phyloP scores from a whole-genome alignment of 2,329 filamentous ascomycete genomes.

The Ascochyta koolunga region DNA sequence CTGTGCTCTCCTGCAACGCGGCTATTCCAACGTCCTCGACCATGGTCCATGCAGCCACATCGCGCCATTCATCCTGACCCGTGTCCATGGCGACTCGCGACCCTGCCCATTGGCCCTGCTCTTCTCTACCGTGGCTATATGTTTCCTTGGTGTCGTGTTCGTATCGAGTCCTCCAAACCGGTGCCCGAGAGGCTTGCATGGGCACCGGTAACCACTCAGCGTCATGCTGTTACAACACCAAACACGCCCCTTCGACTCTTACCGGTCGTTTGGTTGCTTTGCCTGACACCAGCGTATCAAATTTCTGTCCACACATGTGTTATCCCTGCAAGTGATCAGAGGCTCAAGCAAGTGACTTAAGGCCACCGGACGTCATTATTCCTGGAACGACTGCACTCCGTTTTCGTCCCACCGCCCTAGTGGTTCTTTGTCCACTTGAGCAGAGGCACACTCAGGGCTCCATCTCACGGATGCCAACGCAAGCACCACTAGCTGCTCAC shows the following conservation, averaged over 20 bases:
- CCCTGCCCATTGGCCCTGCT: background rate
- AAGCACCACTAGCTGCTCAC: constrained; percentile 15
- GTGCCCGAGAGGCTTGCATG: constrained; percentile 2
- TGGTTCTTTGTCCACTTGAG: constrained; percentile 5
- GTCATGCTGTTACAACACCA: constrained; percentile 1
- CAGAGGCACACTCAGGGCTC: constrained; percentile 1
- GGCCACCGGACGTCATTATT: background rate
- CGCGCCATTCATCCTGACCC: constrained; percentile 7
- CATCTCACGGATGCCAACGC: constrained; percentile 6
- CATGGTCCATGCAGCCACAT: constrained; percentile 14
- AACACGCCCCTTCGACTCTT: background rate
- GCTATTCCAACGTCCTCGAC: constrained; percentile 15
- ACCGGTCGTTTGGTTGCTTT: constrained; percentile 2
- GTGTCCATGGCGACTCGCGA: constrained; percentile 2
- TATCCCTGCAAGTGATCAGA: constrained; percentile 14
- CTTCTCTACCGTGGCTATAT: background rate
- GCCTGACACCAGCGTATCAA: background rate
- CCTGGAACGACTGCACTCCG: background rate
- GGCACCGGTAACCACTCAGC: constrained; percentile 9
- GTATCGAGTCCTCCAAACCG: constrained; percentile 2
- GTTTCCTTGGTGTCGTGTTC: background rate
- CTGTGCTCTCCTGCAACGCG: constrained; percentile 12
- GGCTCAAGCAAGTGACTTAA: constrained; percentile 7
- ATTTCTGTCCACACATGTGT: background rate
- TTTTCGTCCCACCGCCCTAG: constrained; percentile 6